These are phyloP conservation scores for Mallotus japonicus DNA, from an alignment of 441 rosid genomes.

Conservation along the genomic window DNA sequence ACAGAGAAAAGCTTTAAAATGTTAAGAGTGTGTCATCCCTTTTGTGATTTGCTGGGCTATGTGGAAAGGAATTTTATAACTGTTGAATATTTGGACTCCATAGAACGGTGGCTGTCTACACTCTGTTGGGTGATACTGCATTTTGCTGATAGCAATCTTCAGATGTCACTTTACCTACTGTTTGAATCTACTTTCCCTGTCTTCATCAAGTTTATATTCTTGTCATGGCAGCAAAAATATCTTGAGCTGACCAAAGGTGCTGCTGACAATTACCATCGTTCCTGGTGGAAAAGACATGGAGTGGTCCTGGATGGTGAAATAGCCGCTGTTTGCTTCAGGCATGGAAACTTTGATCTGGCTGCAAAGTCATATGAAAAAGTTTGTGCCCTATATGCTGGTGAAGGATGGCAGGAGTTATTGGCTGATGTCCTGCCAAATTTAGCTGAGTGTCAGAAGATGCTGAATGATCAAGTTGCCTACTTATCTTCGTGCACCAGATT, in stretches of 20 bases:
- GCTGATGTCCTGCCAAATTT: conserved; percentile 93
- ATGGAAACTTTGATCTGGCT: conserved; percentile 87
- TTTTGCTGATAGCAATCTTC: neutral
- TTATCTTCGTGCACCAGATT: conserved; percentile 89
- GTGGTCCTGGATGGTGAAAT: conserved; percentile 99
- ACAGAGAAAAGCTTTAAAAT: neutral
- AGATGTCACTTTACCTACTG: neutral
- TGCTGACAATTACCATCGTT: conserved; percentile 90
- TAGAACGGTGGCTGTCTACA: neutral
- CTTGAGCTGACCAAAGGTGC: conserved; percentile 95
- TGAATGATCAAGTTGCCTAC: conserved; percentile 95
- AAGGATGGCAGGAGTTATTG: conserved; percentile 97
- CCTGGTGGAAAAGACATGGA: conserved; percentile 99
- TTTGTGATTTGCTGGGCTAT: neutral
- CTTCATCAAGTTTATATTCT: conserved; percentile 25
- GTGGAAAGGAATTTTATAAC: neutral
- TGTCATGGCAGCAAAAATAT: conserved; percentile 73
- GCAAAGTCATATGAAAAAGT: conserved; percentile 98
- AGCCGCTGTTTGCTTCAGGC: conserved; percentile 92
- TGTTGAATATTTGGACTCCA: neutral
- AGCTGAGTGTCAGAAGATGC: conserved; percentile 93
- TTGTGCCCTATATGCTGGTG: conserved; percentile 94
- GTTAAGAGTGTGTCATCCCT: neutral
- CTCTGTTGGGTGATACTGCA: neutral
- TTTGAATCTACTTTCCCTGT: neutral